A percentile compares a stretch with the other conserved stretches of the same genome.
phyloP scores from a whole-genome alignment of 1,284 basidiomycete species.

The Marasmius sp. region DNA sequence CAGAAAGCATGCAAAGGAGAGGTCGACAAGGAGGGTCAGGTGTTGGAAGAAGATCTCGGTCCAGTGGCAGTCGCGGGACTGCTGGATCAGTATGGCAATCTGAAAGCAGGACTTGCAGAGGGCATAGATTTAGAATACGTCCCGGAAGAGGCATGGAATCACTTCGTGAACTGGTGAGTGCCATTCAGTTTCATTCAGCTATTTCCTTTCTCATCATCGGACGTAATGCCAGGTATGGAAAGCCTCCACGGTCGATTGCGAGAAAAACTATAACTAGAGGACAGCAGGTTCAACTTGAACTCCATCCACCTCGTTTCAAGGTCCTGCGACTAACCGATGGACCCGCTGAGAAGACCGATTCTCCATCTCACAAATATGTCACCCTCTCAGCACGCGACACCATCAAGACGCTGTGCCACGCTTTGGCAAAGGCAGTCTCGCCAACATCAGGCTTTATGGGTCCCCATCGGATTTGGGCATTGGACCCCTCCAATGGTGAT shows the following conservation, averaged over 20 bases:
- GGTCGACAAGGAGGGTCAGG: slow-evolving; percentile 61
- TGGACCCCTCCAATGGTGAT: slow-evolving; percentile 37
- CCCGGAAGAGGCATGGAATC: slow-evolving; percentile 71
- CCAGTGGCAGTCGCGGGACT: slow-evolving; percentile 75
- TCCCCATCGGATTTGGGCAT: slow-evolving; percentile 62
- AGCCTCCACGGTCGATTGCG: slow-evolving; percentile 51
- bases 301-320: slow-evolving; percentile 73
- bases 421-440: slow-evolving; percentile 36
- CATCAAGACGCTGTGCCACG: slow-evolving; percentile 38
- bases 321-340: slow-evolving; percentile 49
- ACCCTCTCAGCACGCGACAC: slow-evolving; percentile 54
- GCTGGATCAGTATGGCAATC: slow-evolving; percentile 52
- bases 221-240: slow-evolving; percentile 63
- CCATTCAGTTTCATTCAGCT: slow-evolving; percentile 6
- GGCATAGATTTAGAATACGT: slow-evolving; percentile 80
- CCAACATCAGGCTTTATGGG: slow-evolving; percentile 20
- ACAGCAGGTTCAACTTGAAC: slow-evolving; percentile 66
- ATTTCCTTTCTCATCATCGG: slow-evolving; percentile 2
- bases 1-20: slow-evolving; percentile 66
- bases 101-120: slow-evolving; percentile 54
- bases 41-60: slow-evolving; percentile 64
- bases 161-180: slow-evolving; percentile 67
- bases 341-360: slow-evolving; percentile 16
- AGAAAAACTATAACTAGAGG: slow-evolving; percentile 69
- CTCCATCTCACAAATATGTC: slow-evolving; percentile 30